Evolutionary conservation across 2,329 filamentous ascomycete species (phyloP), one percentile per base, ranked within the genome.

Genomic region (Aureobasidium subglaciale): DNA sequence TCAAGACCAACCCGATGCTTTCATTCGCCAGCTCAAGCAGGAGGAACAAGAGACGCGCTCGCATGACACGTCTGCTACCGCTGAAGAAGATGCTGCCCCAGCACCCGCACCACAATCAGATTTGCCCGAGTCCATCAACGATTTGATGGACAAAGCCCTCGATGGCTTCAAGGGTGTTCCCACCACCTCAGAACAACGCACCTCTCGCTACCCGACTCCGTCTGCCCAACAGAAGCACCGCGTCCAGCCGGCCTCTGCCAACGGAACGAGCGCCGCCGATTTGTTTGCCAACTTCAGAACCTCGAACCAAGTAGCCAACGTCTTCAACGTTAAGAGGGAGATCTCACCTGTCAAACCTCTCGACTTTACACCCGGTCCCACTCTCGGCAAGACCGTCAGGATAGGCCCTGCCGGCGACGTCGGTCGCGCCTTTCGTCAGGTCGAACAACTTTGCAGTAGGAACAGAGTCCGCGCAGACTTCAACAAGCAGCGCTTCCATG

Each of bases 401-500:
- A 64, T 78, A 15, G 61, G 69, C 38, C 35, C 59, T 1, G 65
- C 72, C 0, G 65, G 73, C n/a, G 77, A 79, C 67, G 63, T 78
- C n/a, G 75, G 72, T 4, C 61, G 71, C 30, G 77, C 75, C 0
- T 73, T 81, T 60, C 64, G 68, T 38, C 68, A 65, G 59, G 60
- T 84, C 59, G 73, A 75, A 20, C 63, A 67, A 11, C 60, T 72
- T 52, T 72, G 77, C 61, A 62, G 65, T 37, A 69, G 71, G 63
- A 90, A 92, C 65, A 75, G 71, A 40, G 73, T 93, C 49, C 75
- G 71, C 61, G 57, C 46, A 2, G 83, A 89, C 63, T 75, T 75
- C 53, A 68, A 70, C 18, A 68, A 63, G 60, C 88, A 93, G 71
- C 75, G 77, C 60, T 88, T 83, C 64, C 86, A 95, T 70, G 88